Evolutionary conservation across 805 yeast genomes (phyloP).

Genomic region (Sugiyamaella floridensis): DNA sequence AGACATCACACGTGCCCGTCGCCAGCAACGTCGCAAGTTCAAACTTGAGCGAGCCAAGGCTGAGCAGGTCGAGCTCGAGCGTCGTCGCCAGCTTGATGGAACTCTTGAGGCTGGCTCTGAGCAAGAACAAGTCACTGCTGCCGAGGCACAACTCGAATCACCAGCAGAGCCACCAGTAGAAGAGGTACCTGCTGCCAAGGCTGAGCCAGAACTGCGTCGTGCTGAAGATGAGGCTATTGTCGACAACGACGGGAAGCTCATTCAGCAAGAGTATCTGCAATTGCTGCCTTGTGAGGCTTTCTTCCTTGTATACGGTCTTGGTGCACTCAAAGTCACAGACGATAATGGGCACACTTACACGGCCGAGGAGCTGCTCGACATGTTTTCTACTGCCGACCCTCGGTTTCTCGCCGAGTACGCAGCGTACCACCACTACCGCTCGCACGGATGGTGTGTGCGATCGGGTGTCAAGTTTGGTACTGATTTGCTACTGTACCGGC

Average conservation of each 20-base stretch:
- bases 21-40: slow-evolving; percentile 65
- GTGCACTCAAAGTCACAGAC: slow-evolving; percentile 36
- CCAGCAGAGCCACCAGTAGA: neutral
- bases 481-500: slow-evolving; percentile 71
- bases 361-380: slow-evolving; percentile 25
- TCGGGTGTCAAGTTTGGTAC: slow-evolving; percentile 89
- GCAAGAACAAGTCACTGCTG: neutral
- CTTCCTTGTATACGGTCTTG: slow-evolving; percentile 56
- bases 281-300: slow-evolving; percentile 70
- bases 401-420: slow-evolving; percentile 51
- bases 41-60: slow-evolving; percentile 58
- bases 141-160: slow-evolving; percentile 11
- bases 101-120: slow-evolving; percentile 23
- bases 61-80: slow-evolving; percentile 44
- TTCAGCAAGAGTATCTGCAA: slow-evolving; percentile 44
- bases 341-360: slow-evolving; percentile 20
- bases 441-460: slow-evolving; percentile 91
- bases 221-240: slow-evolving; percentile 35
- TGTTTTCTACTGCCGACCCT: slow-evolving; percentile 21
- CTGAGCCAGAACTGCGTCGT: slow-evolving; percentile 19
- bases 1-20: slow-evolving; percentile 65
- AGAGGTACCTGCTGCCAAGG: neutral
- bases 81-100: slow-evolving; percentile 34
- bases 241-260: slow-evolving; percentile 21
- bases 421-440: slow-evolving; percentile 78